phyloP scores from a whole-genome alignment of 176 grass and related monocot species.

The Phyllostachys edulis region DNA sequence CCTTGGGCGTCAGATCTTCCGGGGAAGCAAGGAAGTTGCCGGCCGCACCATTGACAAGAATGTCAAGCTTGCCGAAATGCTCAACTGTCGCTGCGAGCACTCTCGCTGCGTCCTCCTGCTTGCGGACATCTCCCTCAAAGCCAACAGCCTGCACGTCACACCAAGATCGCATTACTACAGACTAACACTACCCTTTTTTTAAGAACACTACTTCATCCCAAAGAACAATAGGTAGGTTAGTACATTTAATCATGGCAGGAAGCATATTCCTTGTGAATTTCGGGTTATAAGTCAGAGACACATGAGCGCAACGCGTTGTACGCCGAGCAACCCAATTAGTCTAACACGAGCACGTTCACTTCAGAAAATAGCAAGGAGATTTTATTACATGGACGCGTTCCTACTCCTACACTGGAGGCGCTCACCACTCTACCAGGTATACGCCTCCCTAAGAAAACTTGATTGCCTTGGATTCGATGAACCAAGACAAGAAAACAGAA shows the following conservation, averaged over 20 bases:
- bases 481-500: not conserved
- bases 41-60: slow-evolving; percentile 89
- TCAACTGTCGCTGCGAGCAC: slow-evolving; percentile 59
- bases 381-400: not conserved
- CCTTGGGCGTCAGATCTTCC: slow-evolving; percentile 91
- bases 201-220: not conserved
- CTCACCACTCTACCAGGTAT: not conserved
- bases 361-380: not conserved
- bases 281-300: too few species aligned
- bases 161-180: not conserved
- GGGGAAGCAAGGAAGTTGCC: slow-evolving; percentile 95
- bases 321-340: not conserved
- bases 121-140: slow-evolving; percentile 85
- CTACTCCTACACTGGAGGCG: not conserved
- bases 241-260: not conserved
- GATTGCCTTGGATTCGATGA: not conserved
- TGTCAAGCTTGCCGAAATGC: slow-evolving; percentile 77
- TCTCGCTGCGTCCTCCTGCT: slow-evolving; percentile 71
- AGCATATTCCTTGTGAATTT: not conserved
- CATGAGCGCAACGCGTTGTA: not conserved
- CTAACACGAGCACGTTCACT: not conserved
- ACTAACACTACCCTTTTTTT: not conserved
- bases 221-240: not conserved
- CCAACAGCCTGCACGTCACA: slow-evolving; percentile 68
- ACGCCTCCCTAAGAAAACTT: not conserved